Base-by-base conservation (phyloP, 2,329 filamentous ascomycete genomes). In the Rutstroemia sp. region DNA sequence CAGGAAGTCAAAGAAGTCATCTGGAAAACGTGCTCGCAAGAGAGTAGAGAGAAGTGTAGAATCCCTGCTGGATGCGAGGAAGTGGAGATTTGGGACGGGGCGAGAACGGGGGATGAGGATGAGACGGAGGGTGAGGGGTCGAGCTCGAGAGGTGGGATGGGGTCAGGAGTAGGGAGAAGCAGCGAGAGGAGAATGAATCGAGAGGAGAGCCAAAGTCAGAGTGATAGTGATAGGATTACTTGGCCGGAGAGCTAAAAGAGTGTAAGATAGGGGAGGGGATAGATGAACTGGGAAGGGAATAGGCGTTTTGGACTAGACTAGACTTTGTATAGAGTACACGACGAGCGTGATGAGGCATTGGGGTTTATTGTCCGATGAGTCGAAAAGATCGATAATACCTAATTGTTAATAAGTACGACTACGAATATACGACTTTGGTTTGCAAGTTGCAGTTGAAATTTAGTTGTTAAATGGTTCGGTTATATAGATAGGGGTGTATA, bases 1-100 rank as follows among this genome's bases (percentile, higher is more conserved):
- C 78, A 76, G 56, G 92, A 95, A 72, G 75, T 96, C 0, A 80
- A 84, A 30, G 86, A 92, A 65, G 86, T 95, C 14, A 71, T 96
- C 12, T 96, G 92, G 92, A 85, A 85, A 71, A 95, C 90, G 1
- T 75, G 83, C 73, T 51, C 38, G 12, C 18, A 44, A n/a, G 50
- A 61, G 55, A 64, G 63, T 41, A 63, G 66, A 48, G 64, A 65
- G 34, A 62, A 52, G 30, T 62, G 63, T 3, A 59, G 66, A 34
- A 49, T 63, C 2, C 68, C 68, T 2, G 52, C 25, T 5, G 68
- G 67, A 1, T 70, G 68, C 58, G 66, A 70, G 57, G 59, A 64
- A 14, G 49, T 69, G 2, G 58, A 54, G 27, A 48, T 46, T 3
- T 69, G 66, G 67, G 52, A 54, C 25, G 63, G 64, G 23, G 57